Percentiles rank a stretch among this genome's conserved stretches.
These are phyloP conservation scores for Eutypella sp. DNA, from an alignment of 2,329 filamentous ascomycete genomes.

Conservation along the genomic window DNA sequence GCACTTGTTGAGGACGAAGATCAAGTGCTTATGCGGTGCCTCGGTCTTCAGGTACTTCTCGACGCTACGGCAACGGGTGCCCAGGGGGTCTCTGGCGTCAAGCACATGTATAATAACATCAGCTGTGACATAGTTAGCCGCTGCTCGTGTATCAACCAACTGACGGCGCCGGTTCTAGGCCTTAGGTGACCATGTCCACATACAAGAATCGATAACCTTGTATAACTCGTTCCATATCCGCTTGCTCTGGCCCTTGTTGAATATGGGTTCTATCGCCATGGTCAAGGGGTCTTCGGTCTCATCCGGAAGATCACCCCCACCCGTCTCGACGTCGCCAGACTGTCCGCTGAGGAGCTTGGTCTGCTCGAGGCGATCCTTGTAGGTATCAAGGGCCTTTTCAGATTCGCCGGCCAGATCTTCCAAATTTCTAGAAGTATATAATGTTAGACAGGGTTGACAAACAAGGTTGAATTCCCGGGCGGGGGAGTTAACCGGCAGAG, in stretches of 20 bases:
- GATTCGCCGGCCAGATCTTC: slow-evolving; percentile 77
- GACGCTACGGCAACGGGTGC: slow-evolving; percentile 82
- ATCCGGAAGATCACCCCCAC: slow-evolving; percentile 27
- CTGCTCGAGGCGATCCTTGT: slow-evolving; percentile 75
- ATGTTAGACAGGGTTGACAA: too few relatives aligned
- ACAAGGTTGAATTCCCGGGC: not conserved
- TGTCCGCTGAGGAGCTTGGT: slow-evolving; percentile 70
- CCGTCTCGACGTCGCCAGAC: slow-evolving; percentile 50
- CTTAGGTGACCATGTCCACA: not conserved
- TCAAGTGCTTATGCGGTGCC: slow-evolving; percentile 91
- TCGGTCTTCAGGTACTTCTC: slow-evolving; percentile 93
- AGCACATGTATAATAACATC: slow-evolving; percentile 95
- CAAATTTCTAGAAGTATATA: slow-evolving; percentile 59
- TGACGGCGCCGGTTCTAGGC: not conserved
- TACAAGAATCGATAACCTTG: slow-evolving; percentile 26
- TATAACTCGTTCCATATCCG: slow-evolving; percentile 87
- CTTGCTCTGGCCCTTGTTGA: slow-evolving; percentile 80
- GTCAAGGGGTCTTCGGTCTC: slow-evolving; percentile 44
- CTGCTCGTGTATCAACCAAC: not conserved
- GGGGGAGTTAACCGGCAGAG: not conserved
- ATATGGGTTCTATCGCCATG: slow-evolving; percentile 77
- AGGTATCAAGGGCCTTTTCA: slow-evolving; percentile 74
- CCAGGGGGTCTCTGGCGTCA: slow-evolving; percentile 83
- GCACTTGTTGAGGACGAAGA: slow-evolving; percentile 86
- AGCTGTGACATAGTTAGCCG: slow-evolving; percentile 70